Evolutionary conservation across 176 grass and related monocot genomes (phyloP).

Genomic region (Musa itinerans): DNA sequence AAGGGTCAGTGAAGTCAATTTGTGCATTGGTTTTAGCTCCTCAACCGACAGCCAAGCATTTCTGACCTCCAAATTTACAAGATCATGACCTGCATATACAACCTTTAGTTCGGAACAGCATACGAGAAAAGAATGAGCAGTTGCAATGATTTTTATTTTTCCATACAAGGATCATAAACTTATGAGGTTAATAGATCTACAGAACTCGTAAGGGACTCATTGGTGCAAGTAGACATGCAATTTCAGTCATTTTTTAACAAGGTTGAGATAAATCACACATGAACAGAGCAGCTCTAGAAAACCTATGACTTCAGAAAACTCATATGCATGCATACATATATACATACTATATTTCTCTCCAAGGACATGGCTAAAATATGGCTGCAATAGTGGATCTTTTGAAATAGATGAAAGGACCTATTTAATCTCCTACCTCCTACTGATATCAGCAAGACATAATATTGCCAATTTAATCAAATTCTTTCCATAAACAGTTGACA

Average conservation of each 20-base stretch:
- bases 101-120: neutral
- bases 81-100: slow-evolving; percentile 38
- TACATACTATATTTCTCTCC: no score
- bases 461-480: no score
- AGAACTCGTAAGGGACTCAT: neutral
- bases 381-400: no score
- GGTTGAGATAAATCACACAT: neutral
- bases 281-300: neutral
- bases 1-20: slow-evolving; percentile 44
- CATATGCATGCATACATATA: no score
- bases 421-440: no score
- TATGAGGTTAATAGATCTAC: neutral
- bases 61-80: slow-evolving; percentile 43
- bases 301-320: neutral
- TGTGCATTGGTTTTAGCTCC: slow-evolving; percentile 53
- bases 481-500: no score
- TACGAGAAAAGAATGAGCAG: neutral
- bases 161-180: neutral
- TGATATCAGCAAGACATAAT: no score
- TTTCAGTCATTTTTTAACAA: no score
- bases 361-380: no score
- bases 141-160: neutral
- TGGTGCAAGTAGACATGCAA: neutral
- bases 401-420: no score
- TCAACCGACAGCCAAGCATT: slow-evolving; percentile 74